Base-by-base conservation (phyloP, 306 rosid species). In the Vigna nakashimae region DNA sequence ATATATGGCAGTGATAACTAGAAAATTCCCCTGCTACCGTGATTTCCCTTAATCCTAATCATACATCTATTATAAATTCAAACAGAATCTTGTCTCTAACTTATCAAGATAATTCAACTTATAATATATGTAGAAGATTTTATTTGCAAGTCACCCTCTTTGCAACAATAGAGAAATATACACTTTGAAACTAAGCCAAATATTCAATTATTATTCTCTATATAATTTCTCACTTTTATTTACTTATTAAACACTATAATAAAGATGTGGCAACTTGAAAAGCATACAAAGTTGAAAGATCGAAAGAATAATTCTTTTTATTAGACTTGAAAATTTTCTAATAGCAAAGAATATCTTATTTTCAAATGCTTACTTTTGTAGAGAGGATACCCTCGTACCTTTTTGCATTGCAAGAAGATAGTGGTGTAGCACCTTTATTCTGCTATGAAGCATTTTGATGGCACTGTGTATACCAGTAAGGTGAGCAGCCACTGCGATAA, bases 371-470 rank as follows among this genome's bases (percentile, higher is more conserved):
- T 65, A 73, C 26, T 51, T 56, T 65, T 79, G 32, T 43, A 73
- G 26, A 84, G 22, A 62, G 48, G 38, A 52, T 60, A 80, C 53
- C 65, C 28, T 18, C 7, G 0, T 78, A 95, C 98, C 98, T 86
- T 91, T 95, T 83, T 95, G 92, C 98, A 95, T 92, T 38, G 93
- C 96, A 43, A 86, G 85, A 83, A 95, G 97, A 84, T 92, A 89
- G 79, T 87, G 93, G 83, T 91, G 97, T 62, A 92, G 91, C 83
- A 95, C 93, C 86, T 87, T 88, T 63, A 95, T 85, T 89, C 99
- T 88, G 87, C 98, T 91, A 85, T 91, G 89, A 80, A 95, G 92
- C 99, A 95, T 95, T 78, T 95, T 95, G 86, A 95, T 95, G 85
- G 99, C 99, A 83, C 96, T 89, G 76, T 95, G 99, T 46, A 86